A percentile compares a stretch with the other conserved stretches of the same genome.
phyloP scores from a whole-genome alignment of 192 early-diverging fungal genomes.

The Mortierella hygrophila region DNA sequence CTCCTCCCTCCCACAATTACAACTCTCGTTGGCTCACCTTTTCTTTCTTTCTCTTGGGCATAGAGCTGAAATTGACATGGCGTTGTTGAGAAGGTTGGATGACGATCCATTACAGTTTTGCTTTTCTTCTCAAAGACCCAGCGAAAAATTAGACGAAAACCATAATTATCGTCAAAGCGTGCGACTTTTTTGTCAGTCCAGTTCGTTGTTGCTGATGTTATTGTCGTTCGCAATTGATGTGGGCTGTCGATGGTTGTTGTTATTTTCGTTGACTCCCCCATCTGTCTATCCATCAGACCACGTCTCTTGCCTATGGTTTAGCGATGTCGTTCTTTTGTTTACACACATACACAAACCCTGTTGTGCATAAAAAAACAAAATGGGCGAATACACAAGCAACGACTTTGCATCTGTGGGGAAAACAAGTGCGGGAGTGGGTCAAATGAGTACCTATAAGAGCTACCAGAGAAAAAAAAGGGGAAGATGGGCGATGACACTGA shows the following conservation, averaged over 20 bases:
- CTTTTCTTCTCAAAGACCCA: neutral
- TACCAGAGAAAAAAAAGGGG: neutral
- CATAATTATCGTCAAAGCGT: constrained; percentile 9
- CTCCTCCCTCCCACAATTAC: neutral
- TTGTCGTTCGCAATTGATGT: too few species aligned
- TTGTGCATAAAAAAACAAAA: neutral
- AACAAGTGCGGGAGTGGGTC: too few species aligned
- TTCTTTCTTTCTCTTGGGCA: neutral
- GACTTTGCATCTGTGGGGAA: neutral
- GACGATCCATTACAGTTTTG: constrained; percentile 2
- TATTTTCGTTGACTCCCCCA: neutral
- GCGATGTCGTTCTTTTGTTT: too few species aligned
- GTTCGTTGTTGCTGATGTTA: neutral
- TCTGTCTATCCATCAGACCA: too few species aligned
- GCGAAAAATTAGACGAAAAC: neutral
- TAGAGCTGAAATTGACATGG: neutral
- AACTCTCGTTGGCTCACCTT: neutral
- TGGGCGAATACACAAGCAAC: neutral
- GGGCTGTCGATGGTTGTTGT: neutral
- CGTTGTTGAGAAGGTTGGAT: neutral
- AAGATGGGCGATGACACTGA: neutral
- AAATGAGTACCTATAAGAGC: neutral
- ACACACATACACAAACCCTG: too few species aligned
- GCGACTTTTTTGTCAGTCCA: constrained; percentile 3
- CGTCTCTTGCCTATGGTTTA: too few species aligned